These are phyloP conservation scores for Wallacemonas collosoma DNA, from an alignment of 208 protist genomes.

Conservation along the genomic window DNA sequence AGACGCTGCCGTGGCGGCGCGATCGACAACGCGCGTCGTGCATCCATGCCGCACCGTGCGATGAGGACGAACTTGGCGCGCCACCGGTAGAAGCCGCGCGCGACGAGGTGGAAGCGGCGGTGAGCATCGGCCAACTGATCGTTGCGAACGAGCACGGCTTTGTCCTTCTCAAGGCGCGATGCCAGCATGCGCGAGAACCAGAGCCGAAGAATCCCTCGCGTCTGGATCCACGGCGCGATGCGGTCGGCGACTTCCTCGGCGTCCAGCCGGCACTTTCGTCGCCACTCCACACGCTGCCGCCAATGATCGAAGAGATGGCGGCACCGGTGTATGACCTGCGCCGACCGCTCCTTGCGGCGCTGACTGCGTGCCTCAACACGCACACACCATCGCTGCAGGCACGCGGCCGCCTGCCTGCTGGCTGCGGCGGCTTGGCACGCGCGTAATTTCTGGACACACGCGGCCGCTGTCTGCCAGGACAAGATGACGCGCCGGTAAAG, in stretches of 20 bases:
- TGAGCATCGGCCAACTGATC: slow-evolving; percentile 12
- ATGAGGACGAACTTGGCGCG: slow-evolving; percentile 19
- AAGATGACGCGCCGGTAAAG: slow-evolving; percentile 1
- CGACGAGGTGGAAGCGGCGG: slow-evolving; percentile 7
- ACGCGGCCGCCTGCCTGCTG: not conserved
- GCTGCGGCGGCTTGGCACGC: not conserved
- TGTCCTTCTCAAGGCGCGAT: not conserved
- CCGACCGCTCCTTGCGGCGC: not conserved
- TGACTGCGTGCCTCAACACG: not conserved
- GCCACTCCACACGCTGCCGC: slow-evolving; percentile 17
- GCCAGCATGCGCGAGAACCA: not conserved
- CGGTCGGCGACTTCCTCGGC: not conserved
- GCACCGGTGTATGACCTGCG: not conserved
- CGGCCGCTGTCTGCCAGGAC: not conserved
- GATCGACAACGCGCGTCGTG: slow-evolving; percentile 22
- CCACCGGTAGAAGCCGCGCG: slow-evolving; percentile 37
- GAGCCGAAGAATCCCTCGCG: not conserved
- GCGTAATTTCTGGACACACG: not conserved
- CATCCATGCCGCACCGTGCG: slow-evolving; percentile 25
- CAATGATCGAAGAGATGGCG: not conserved
- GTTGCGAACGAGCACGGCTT: not conserved
- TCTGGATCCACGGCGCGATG: not conserved
- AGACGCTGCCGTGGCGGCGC: not conserved
- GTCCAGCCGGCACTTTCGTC: not conserved
- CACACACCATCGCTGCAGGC: slow-evolving; percentile 1